A percentile compares a stretch with the other conserved stretches of the same genome.
phyloP scores from a whole-genome alignment of 805 yeast species.

The Ogataea henricii region DNA sequence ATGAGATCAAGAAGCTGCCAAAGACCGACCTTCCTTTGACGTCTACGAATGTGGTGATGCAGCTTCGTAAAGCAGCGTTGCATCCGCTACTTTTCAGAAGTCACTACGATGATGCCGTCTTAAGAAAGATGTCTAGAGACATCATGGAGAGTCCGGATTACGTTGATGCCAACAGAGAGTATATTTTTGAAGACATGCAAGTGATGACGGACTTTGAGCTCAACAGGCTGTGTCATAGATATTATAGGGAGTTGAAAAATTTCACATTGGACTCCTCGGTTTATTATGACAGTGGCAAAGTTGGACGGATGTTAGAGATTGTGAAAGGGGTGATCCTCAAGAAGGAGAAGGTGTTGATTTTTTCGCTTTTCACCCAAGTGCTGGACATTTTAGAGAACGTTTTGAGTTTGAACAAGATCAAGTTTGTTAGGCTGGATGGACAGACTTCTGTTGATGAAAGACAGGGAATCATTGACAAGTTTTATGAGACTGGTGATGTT shows the following conservation, averaged over 20 bases:
- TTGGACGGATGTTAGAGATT: constrained; percentile 54
- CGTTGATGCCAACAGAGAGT: constrained; percentile 69
- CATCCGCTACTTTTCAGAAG: constrained; percentile 87
- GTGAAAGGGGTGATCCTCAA: constrained; percentile 56
- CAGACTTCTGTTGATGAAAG: constrained; percentile 88
- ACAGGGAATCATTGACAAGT: constrained; percentile 87
- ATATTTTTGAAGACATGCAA: constrained; percentile 90
- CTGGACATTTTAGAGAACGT: constrained; percentile 84
- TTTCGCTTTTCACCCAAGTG: constrained; percentile 91
- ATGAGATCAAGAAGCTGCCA: constrained; percentile 36
- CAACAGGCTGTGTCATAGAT: constrained; percentile 69
- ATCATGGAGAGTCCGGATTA: constrained; percentile 85
- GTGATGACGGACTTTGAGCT: constrained; percentile 93
- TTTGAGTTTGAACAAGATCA: constrained; percentile 60
- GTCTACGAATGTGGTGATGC: constrained; percentile 78
- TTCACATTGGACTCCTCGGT: constrained; percentile 55
- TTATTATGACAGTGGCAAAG: constrained; percentile 72
- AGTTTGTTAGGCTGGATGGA: constrained; percentile 90
- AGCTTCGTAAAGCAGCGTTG: constrained; percentile 85
- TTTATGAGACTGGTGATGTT: constrained; percentile 76
- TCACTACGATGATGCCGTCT: constrained; percentile 53
- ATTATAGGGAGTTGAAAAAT: constrained; percentile 61
- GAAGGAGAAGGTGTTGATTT: constrained; percentile 72
- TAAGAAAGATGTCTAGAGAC: constrained; percentile 69
- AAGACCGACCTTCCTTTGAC: constrained; percentile 31